Conservation (phyloP, 768 basidiomycete species). For the Lyophyllum atratum region DNA sequence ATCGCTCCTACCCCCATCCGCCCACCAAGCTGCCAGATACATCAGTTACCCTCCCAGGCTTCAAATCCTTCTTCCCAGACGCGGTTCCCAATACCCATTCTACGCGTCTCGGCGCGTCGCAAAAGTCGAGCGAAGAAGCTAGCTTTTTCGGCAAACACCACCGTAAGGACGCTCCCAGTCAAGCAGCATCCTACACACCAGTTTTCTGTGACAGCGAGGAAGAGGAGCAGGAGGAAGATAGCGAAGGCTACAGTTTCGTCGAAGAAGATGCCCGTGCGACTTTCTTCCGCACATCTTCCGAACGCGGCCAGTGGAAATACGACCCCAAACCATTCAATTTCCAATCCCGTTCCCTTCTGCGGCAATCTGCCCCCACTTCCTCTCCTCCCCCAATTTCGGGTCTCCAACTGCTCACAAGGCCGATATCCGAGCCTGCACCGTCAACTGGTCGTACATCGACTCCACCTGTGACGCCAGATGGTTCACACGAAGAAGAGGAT, state of each 20-base stretch:
- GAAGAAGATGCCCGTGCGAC: constrained; percentile 41
- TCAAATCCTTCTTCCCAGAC: constrained; percentile 26
- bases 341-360: constrained; percentile 22
- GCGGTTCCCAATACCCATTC: constrained; percentile 28
- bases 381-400: constrained; percentile 32
- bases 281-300: constrained; percentile 56
- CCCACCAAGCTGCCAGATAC: constrained; percentile 20
- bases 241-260: constrained; percentile 27
- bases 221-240: constrained; percentile 29
- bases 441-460: constrained; percentile 5
- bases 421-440: constrained; percentile 37
- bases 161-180: constrained; percentile 27
- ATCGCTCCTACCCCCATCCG: constrained; percentile 14
- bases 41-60: constrained; percentile 27
- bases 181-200: constrained; percentile 24
- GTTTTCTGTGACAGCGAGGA: constrained; percentile 37
- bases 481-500: constrained; percentile 9
- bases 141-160: constrained; percentile 23
- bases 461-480: not conserved
- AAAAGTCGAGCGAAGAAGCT: constrained; percentile 29
- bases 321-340: constrained; percentile 43
- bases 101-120: constrained; percentile 36
- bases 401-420: constrained; percentile 24
- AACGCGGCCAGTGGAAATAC: constrained; percentile 60
- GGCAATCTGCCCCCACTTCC: constrained; percentile 35